A percentile compares a stretch with the other conserved stretches of the same genome.
Conservation (phyloP, 2,329 filamentous ascomycete species). For the Aspergillus melleus region DNA sequence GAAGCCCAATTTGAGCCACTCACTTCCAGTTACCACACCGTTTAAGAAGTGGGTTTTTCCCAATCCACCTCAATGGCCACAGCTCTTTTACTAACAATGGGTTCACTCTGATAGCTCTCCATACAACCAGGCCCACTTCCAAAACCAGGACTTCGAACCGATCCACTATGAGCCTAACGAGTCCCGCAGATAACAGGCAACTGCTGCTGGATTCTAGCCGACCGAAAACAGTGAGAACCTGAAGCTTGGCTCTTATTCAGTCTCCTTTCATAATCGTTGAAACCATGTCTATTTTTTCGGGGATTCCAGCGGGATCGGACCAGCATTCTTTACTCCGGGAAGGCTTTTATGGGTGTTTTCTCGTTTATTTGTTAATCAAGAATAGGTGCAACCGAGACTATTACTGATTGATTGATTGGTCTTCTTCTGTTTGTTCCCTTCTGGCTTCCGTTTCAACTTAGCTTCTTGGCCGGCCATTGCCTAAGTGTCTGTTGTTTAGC, state of each 20-base stretch:
- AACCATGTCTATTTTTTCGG: neutral
- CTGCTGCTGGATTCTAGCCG: neutral
- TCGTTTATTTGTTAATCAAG: neutral
- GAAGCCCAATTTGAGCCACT: constrained; percentile 41
- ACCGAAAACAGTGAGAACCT: neutral
- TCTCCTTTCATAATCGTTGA: neutral
- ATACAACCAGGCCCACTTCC: constrained; percentile 48
- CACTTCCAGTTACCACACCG: constrained; percentile 41
- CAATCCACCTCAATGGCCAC: neutral
- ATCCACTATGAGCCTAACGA: constrained; percentile 47
- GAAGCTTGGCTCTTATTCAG: neutral
- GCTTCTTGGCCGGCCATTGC: neutral
- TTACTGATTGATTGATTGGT: neutral
- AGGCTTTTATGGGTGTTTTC: neutral
- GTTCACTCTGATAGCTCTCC: constrained; percentile 36
- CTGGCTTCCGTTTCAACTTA: neutral
- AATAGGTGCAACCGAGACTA: constrained; percentile 1
- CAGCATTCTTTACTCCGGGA: neutral
- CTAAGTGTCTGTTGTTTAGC: constrained; percentile 16
- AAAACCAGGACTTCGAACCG: constrained; percentile 48
- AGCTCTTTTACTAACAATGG: neutral
- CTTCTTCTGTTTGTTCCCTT: neutral
- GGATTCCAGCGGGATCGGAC: neutral
- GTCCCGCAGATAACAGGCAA: constrained; percentile 27
- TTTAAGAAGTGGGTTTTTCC: constrained; percentile 41